Conservation (phyloP, 2,329 filamentous ascomycete genomes). For the Plenodomus lindquistii region DNA sequence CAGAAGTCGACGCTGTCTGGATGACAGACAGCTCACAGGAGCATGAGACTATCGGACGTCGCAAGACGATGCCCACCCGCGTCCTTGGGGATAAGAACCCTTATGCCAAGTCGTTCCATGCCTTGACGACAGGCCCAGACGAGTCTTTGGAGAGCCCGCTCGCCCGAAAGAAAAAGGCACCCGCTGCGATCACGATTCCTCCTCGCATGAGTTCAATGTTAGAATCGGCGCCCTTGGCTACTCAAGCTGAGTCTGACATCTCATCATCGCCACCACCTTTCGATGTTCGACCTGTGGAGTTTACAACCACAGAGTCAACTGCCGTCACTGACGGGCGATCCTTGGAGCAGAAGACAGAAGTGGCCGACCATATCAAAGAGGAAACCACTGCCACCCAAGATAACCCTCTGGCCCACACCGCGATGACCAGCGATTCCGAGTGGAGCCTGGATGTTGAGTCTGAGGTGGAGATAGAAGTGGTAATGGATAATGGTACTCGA, state of each 20-base stretch:
- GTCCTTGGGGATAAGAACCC: conserved; percentile 4
- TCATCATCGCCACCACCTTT: not conserved
- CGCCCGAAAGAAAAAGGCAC: conserved; percentile 2
- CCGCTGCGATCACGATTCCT: conserved; percentile 4
- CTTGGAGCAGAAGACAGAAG: no score
- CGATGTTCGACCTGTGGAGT: conserved; percentile 1
- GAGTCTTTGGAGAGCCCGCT: conserved; percentile 10
- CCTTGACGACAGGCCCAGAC: conserved; percentile 11
- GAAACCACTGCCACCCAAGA: no score
- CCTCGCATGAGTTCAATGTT: conserved; percentile 23
- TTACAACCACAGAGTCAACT: conserved; percentile 12
- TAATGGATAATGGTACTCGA: conserved; percentile 6
- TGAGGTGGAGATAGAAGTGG: conserved; percentile 1
- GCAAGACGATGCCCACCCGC: not conserved
- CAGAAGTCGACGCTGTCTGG: not conserved
- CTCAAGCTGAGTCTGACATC: not conserved
- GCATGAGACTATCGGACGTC: not conserved
- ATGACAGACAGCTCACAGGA: not conserved
- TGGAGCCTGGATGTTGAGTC: no score
- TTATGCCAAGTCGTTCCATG: conserved; percentile 10
- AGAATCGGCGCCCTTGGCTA: conserved; percentile 11
- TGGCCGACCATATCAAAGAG: no score
- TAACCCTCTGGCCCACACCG: no score
- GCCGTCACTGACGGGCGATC: no score
- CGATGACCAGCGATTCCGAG: no score